Conservation (phyloP, 2,329 filamentous ascomycete genomes). For the Myotisia sp. region DNA sequence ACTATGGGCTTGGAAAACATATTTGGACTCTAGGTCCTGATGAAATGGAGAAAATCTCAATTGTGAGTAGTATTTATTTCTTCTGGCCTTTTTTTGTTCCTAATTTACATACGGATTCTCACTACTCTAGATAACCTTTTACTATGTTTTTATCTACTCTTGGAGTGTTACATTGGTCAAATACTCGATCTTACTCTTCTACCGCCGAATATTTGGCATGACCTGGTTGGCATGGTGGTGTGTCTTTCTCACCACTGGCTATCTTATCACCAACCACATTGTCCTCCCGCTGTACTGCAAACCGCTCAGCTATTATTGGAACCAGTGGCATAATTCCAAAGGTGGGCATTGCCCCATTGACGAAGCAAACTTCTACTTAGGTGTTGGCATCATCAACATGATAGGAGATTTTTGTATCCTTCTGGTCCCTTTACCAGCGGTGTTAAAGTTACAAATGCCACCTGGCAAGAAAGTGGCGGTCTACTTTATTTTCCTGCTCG, state of each 20-base stretch:
- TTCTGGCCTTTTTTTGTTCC: too few relatives aligned
- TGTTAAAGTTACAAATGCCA: conserved; percentile 20
- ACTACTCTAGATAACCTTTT: conserved; percentile 4
- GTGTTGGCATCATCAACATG: conserved; percentile 9
- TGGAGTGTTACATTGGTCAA: conserved; percentile 10
- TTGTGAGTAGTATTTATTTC: neutral
- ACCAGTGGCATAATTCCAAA: conserved; percentile 4
- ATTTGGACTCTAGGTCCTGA: conserved; percentile 3
- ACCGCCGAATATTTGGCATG: conserved; percentile 9
- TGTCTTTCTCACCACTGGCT: conserved; percentile 7
- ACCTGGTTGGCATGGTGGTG: conserved; percentile 7
- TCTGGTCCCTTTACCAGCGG: conserved; percentile 11
- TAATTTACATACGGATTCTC: too few relatives aligned
- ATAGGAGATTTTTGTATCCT: conserved; percentile 12
- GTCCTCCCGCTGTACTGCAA: conserved; percentile 7
- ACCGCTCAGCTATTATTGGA: conserved; percentile 10
- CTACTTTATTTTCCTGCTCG: conserved; percentile 24
- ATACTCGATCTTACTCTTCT: conserved; percentile 12
- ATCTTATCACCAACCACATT: conserved; percentile 8
- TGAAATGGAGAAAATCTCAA: conserved; percentile 3
- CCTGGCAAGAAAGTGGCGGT: conserved; percentile 23
- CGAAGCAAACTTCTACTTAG: conserved; percentile 8
- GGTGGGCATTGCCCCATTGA: conserved; percentile 5
- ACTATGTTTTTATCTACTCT: conserved; percentile 6
- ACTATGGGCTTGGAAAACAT: conserved; percentile 6